These are phyloP conservation scores for Extremus antarcticus DNA, from an alignment of 495 filamentous ascomycete genomes.

Conservation along the genomic window DNA sequence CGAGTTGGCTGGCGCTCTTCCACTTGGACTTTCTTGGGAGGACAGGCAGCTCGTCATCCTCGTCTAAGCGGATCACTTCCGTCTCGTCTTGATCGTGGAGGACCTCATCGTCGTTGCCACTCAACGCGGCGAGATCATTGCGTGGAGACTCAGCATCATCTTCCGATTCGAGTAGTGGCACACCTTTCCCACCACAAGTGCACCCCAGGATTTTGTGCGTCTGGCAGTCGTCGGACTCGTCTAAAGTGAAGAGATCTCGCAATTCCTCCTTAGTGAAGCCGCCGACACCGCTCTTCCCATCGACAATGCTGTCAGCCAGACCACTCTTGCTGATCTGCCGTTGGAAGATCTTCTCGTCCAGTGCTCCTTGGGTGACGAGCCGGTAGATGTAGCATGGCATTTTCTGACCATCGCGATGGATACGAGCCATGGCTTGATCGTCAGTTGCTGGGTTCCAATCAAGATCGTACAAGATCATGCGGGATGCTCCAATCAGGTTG, in stretches of 20 bases:
- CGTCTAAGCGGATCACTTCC: constrained; percentile 21
- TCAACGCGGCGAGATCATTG: constrained; percentile 16
- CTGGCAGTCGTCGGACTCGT: constrained; percentile 46
- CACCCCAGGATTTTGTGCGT: constrained; percentile 67
- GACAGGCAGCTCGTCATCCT: constrained; percentile 9
- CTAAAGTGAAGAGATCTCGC: constrained; percentile 58
- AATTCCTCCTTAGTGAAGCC: constrained; percentile 60
- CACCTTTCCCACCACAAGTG: constrained; percentile 50
- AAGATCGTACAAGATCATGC: constrained; percentile 67
- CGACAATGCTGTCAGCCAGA: constrained; percentile 56
- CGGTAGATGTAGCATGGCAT: constrained; percentile 62
- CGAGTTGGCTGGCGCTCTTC: constrained; percentile 45
- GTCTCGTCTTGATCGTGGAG: constrained; percentile 24
- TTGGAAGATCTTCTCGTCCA: constrained; percentile 81
- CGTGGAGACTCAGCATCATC: background rate
- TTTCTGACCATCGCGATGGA: constrained; percentile 71
- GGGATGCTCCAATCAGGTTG: constrained; percentile 67
- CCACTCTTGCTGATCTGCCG: constrained; percentile 68
- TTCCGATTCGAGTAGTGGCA: constrained; percentile 7
- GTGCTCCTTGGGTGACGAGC: constrained; percentile 56
- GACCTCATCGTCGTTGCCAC: constrained; percentile 7
- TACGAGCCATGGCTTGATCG: constrained; percentile 74
- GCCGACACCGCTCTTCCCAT: constrained; percentile 47
- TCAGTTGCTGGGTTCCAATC: constrained; percentile 82
- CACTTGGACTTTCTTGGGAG: constrained; percentile 28